Evolutionary conservation across 371 early-diverging fungal genomes (phyloP).

Genomic region (Mortierella sp.): DNA sequence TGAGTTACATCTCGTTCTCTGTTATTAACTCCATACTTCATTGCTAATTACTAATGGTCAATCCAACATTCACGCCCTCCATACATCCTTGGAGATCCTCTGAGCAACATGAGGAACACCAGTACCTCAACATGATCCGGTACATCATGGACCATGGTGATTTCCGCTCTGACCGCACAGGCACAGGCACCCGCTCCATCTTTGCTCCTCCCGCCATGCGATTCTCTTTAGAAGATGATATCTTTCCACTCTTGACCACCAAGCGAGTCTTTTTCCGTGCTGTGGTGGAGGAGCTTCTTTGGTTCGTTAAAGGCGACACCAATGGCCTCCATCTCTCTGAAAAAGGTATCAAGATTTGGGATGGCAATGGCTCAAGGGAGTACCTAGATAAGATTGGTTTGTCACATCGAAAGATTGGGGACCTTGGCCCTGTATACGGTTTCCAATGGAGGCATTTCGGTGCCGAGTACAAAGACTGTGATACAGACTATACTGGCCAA

Average conservation of each 20-base stretch:
- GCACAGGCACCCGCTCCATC: constrained; percentile 95
- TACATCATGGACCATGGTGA: constrained; percentile 86
- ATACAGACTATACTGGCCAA: constrained; percentile 92
- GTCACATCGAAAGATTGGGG: constrained; percentile 87
- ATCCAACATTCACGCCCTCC: constrained; percentile 37
- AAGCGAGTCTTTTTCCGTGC: constrained; percentile 95
- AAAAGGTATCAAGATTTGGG: constrained; percentile 97
- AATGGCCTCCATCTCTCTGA: constrained; percentile 85
- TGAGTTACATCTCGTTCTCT: neutral
- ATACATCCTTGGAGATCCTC: constrained; percentile 47
- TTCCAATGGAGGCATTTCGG: constrained; percentile 99
- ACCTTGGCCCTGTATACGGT: constrained; percentile 99
- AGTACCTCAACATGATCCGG: constrained; percentile 92
- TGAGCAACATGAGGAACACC: constrained; percentile 82
- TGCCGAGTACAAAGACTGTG: constrained; percentile 90
- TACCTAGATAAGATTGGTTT: constrained; percentile 92
- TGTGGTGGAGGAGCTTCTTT: constrained; percentile 97
- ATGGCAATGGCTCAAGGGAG: constrained; percentile 96
- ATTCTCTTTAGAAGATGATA: constrained; percentile 85
- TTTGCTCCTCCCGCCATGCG: constrained; percentile 96
- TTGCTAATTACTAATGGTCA: constrained; percentile 18
- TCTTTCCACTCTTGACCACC: constrained; percentile 97
- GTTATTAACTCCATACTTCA: neutral
- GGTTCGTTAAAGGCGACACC: constrained; percentile 97
- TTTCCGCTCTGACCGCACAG: constrained; percentile 92